Base-by-base conservation (phyloP, 352 stramenopile species). In the Phytophthora hibernalis region DNA sequence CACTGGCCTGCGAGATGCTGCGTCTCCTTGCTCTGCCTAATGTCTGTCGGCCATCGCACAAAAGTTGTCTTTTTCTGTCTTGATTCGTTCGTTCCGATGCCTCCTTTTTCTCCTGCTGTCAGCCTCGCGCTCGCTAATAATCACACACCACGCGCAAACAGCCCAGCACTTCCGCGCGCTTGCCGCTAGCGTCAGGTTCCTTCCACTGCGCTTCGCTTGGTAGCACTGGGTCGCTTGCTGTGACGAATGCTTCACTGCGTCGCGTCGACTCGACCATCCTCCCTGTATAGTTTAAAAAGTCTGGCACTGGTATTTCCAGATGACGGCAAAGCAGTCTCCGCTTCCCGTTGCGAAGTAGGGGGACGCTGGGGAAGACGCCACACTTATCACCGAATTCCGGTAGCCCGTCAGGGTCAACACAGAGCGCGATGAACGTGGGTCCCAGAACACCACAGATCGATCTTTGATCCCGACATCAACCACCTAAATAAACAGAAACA, bases 301-400 rank as follows among this genome's bases (percentile, higher is more conserved):
- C 76, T 94, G 82, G 71, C 77, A 90, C 70, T 91, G 82, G 79
- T 94, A 96, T 58, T 96, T 96, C 87, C 87, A 96, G 61, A 94
- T 79, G 26, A 92, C 87, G 49, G 85, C 84, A 74, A 93, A 90
- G 72, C 84, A 93, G 68, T 96, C 87, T 11, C 87, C 85, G 50
- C 85, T 94, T 44, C 85, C 87, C 26, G 87, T 96, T 45, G 85
- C 87, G 62, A 96, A 96, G 79, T 94, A 93, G 20, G 87, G 85
- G 42, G 85, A 92, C 47, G 80, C 72, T 31, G 85, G 87, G n/a
- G 87, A 96, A 40, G 87, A 92, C 31, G 85, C 84, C 31, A 96
- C 87, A 70, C 86, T 96, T 73, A 94, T 96, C 54, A 94, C 85
- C 50, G 87, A 96, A 80, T 94, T 96, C 56, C 85, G 79, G 71